These are phyloP conservation scores for Holtermannia corniformis DNA, from an alignment of 768 basidiomycete genomes.

Conservation along the genomic window DNA sequence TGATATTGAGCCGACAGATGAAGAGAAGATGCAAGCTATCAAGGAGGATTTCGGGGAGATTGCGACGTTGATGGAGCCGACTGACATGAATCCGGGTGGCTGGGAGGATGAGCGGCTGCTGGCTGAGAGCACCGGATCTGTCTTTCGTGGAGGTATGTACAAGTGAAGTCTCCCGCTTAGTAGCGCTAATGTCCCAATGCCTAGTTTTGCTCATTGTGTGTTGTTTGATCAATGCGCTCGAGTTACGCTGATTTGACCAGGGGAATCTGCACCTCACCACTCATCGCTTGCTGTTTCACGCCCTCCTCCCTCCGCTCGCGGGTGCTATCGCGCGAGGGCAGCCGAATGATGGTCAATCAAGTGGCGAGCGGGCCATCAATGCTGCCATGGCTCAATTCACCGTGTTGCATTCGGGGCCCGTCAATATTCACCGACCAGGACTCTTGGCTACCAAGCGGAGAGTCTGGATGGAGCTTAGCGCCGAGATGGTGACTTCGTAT, in stretches of 20 bases:
- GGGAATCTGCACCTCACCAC: conserved; percentile 59
- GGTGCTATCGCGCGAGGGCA: background rate
- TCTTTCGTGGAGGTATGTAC: conserved; percentile 46
- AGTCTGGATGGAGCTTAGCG: conserved; percentile 56
- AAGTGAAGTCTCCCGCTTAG: conserved; percentile 16
- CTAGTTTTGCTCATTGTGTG: conserved; percentile 25
- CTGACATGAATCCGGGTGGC: conserved; percentile 13
- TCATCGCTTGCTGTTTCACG: conserved; percentile 58
- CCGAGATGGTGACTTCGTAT: conserved; percentile 55
- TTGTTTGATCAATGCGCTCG: conserved; percentile 1
- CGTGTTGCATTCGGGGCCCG: conserved; percentile 50
- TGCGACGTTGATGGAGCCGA: conserved; percentile 31
- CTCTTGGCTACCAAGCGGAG: conserved; percentile 42
- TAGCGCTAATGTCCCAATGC: conserved; percentile 12
- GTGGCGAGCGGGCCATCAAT: conserved; percentile 31
- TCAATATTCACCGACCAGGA: conserved; percentile 43
- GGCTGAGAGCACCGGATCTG: conserved; percentile 49
- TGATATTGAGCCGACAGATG: conserved; percentile 41
- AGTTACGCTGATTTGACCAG: conserved; percentile 30
- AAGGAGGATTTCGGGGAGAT: conserved; percentile 54
- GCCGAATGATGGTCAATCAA: conserved; percentile 4
- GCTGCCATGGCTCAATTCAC: conserved; percentile 30
- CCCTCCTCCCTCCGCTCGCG: conserved; percentile 48
- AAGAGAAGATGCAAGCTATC: conserved; percentile 49
- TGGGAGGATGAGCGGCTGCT: conserved; percentile 49